A percentile compares a stretch with the other conserved stretches of the same genome.
Conservation (phyloP, 139 green algal species). For the Helicosporidium sp. region DNA sequence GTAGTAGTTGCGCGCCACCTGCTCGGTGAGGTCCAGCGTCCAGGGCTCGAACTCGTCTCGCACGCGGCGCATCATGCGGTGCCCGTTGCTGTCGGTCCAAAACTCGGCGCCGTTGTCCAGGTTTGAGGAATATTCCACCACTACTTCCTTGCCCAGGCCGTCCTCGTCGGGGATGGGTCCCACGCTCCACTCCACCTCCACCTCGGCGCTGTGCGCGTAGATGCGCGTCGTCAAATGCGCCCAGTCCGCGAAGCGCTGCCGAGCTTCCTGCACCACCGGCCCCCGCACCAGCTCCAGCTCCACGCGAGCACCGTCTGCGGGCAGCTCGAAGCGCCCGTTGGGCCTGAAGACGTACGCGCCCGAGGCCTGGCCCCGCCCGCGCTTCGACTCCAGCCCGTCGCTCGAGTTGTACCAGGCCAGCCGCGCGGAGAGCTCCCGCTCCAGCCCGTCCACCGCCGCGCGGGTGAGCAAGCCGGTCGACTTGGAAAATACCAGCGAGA, state of each 20-base stretch:
- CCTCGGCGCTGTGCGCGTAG: conserved; percentile 8
- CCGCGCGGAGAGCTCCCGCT: conserved; percentile 1
- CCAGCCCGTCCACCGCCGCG: no score
- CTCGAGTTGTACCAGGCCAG: conserved; percentile 28
- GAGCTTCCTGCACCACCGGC: conserved; percentile 30
- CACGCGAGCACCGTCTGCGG: not conserved
- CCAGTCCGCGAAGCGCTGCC: conserved; percentile 28
- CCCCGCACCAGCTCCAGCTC: conserved; percentile 5
- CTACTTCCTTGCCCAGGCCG: conserved; percentile 33
- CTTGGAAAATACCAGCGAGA: no score
- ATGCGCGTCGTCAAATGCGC: conserved; percentile 25
- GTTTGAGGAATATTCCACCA: conserved; percentile 10
- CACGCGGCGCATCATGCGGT: conserved; percentile 35
- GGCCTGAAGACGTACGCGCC: conserved; percentile 53
- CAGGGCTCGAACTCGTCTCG: conserved; percentile 33
- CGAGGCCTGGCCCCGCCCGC: conserved; percentile 12
- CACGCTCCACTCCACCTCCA: conserved; percentile 55
- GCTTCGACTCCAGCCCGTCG: conserved; percentile 16
- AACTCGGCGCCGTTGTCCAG: conserved; percentile 16
- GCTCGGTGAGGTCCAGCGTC: conserved; percentile 33
- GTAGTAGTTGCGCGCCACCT: conserved; percentile 53
- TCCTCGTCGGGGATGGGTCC: conserved; percentile 44
- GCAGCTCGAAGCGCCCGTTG: conserved; percentile 8
- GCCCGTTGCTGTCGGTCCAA: conserved; percentile 53
- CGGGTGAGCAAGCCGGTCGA: no score